Evolutionary conservation across 495 filamentous ascomycete genomes (phyloP).

Genomic region (Penicillium simplicissimum): DNA sequence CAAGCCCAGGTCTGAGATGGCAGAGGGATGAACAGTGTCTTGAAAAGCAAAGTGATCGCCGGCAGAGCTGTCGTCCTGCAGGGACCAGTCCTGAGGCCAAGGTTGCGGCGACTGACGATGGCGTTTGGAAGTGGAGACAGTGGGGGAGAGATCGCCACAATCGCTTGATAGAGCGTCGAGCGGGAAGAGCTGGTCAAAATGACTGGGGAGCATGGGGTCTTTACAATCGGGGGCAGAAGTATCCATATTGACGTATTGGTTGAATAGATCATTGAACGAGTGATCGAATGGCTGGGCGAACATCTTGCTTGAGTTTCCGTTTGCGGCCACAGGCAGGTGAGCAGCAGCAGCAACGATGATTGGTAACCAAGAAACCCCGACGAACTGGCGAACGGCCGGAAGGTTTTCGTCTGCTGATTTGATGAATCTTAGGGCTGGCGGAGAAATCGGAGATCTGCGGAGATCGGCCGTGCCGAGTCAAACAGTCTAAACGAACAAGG

Average conservation of each 20-base stretch:
- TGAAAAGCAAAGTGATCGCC: conserved; percentile 39
- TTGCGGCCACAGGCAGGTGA: conserved; percentile 41
- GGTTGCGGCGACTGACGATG: conserved; percentile 40
- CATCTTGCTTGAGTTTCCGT: conserved; percentile 49
- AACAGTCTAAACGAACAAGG: conserved; percentile 11
- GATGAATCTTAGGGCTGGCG: neutral
- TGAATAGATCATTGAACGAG: conserved; percentile 54
- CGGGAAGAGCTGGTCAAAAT: conserved; percentile 48
- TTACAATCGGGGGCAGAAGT: conserved; percentile 42
- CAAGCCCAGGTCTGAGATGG: conserved; percentile 37
- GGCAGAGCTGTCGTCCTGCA: conserved; percentile 36
- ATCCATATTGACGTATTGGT: conserved; percentile 54
- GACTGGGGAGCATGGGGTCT: conserved; percentile 44
- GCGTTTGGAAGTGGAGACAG: conserved; percentile 39
- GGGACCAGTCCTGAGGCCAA: conserved; percentile 45
- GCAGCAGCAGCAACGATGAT: conserved; percentile 31
- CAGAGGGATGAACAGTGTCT: conserved; percentile 44
- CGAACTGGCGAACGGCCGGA: conserved; percentile 1
- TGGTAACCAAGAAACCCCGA: conserved; percentile 24
- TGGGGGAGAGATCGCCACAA: conserved; percentile 48
- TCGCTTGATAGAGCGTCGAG: conserved; percentile 45
- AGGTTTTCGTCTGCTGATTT: neutral
- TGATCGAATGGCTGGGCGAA: conserved; percentile 51
- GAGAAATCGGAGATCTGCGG: conserved; percentile 4
- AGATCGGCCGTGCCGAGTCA: neutral